Percentiles rank a stretch among this genome's conserved stretches.
Evolutionary conservation across 2,329 filamentous ascomycete species (phyloP).

Genomic region (Aspergillus pseudotamarii): DNA sequence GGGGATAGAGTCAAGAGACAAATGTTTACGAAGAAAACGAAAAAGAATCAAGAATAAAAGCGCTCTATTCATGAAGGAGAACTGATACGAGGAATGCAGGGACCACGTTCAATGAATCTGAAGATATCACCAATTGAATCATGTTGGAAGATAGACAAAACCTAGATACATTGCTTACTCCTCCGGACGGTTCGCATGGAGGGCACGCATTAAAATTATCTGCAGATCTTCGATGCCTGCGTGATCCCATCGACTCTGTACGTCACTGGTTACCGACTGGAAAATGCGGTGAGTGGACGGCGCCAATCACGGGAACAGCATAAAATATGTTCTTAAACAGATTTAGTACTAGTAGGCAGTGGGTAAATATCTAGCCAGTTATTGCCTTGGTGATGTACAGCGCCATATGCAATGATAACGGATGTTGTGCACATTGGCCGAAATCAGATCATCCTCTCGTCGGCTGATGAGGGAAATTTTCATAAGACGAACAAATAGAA

Average conservation of each 20-base stretch:
- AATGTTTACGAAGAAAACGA: neutral
- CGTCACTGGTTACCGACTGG: conserved; percentile 4
- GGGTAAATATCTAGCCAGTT: neutral
- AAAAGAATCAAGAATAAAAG: too few relatives aligned
- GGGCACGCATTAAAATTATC: conserved; percentile 4
- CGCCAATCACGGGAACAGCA: neutral
- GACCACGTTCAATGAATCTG: neutral
- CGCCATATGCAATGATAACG: neutral
- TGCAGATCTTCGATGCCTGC: neutral
- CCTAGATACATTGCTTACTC: neutral
- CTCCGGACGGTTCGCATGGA: conserved; percentile 3
- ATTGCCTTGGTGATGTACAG: neutral
- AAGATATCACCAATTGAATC: neutral
- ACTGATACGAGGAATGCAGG: neutral
- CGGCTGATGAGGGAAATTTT: conserved; percentile 4
- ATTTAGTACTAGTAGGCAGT: neutral
- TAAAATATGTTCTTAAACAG: neutral
- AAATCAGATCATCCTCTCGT: neutral
- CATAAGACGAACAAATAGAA: neutral
- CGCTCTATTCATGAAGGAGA: neutral
- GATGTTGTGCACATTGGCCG: conserved; percentile 1
- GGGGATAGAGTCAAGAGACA: neutral
- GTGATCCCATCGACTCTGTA: neutral
- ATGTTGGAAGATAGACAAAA: neutral
- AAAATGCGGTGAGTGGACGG: conserved; percentile 8